These are phyloP conservation scores for Astrothelium subdiscretum DNA, from an alignment of 495 filamentous ascomycete genomes.

Conservation along the genomic window DNA sequence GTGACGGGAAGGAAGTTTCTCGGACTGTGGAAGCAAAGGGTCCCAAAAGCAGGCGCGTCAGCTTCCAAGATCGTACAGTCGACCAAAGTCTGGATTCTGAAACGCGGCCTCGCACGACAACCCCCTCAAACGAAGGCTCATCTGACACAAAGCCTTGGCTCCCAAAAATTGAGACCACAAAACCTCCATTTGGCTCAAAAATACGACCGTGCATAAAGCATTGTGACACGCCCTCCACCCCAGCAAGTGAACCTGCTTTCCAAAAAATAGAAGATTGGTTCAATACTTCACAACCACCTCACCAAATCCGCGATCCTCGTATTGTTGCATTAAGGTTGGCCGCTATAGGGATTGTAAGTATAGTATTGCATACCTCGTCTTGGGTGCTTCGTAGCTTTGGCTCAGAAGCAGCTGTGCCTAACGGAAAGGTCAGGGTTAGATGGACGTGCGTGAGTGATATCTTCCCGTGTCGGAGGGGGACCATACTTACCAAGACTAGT, in stretches of 20 bases:
- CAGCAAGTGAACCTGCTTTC: neutral
- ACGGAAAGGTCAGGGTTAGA: constrained; percentile 20
- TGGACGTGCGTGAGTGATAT: constrained; percentile 26
- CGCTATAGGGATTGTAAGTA: neutral
- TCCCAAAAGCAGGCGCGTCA: neutral
- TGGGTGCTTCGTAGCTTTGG: constrained; percentile 11
- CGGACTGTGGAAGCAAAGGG: neutral
- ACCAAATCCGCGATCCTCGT: neutral
- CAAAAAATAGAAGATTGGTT: neutral
- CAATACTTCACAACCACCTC: neutral
- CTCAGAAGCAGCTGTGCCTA: constrained; percentile 3
- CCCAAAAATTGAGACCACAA: neutral
- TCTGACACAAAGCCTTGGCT: neutral
- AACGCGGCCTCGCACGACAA: neutral
- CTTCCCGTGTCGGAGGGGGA: neutral
- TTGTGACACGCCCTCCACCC: neutral
- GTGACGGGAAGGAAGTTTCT: neutral
- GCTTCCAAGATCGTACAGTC: neutral
- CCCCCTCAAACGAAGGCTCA: neutral
- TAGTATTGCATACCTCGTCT: neutral
- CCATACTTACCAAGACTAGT: constrained; percentile 9
- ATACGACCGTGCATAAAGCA: neutral
- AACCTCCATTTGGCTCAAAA: neutral
- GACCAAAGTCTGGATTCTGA: neutral
- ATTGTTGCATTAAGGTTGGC: neutral